Base-by-base conservation (phyloP, 2,329 filamentous ascomycete species). In the Elsinoe fawcettii region DNA sequence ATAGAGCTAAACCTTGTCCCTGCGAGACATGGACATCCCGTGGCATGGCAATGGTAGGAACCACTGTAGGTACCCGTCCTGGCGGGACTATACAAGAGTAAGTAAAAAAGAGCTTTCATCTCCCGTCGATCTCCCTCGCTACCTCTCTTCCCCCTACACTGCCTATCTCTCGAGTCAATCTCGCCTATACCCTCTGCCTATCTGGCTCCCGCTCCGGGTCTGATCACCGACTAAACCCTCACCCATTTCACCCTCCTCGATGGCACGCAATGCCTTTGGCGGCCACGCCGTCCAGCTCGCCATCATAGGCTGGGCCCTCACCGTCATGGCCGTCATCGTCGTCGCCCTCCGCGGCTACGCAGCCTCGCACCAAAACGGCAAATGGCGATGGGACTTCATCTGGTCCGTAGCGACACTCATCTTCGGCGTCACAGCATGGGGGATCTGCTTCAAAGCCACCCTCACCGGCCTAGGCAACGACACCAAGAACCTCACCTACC, bases 361-460 rank as follows among this genome's bases (percentile, higher is more conserved):
- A 20, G 54, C 54, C 5, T 46, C 37, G 14, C 25, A 47, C 30
- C 18, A 30, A 22, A 56, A 47, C 25, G 43, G 43, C 9, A 32
- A 36, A 36, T 49, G 39, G 54, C 54, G 54, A 36, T 56, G 54
- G 54, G 54, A 56, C 41, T 56, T 56, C 20, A 49, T 56, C 27
- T 56, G 54, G 54, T 27, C 54, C 3, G 43, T 36, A 12, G 39
- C 39, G 36, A 43, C 39, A 14, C 37, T 46, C 12, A 18, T 47
- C 23, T 36, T 56, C 39, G 54, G 54, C 39, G 41, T 47, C 16
- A 41, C 54, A 16, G 53, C 53, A 36, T 43, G 22, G 20, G 18
- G 36, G 7, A 16, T 34, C 20, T 43, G 36, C n/a, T 43, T 55
- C 22, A 43, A 16, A 14, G 54, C 54, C 39, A 37, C 32, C 1